Percentiles rank a stretch among this genome's conserved stretches.
Conservation (phyloP, 768 basidiomycete genomes). For the Mycena chlorophos region DNA sequence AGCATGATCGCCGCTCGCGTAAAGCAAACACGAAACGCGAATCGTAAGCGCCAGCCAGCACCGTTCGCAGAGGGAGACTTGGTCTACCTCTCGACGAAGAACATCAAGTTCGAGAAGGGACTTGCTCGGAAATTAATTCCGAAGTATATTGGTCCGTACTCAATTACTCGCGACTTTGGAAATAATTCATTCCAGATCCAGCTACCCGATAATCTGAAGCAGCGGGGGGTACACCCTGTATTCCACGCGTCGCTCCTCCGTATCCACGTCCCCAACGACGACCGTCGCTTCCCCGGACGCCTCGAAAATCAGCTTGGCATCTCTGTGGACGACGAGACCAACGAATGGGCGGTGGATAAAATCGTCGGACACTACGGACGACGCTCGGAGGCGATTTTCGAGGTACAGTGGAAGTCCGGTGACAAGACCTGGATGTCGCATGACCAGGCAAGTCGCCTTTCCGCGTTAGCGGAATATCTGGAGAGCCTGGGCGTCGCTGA, state of each 20-base stretch:
- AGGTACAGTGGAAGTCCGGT: constrained; percentile 31
- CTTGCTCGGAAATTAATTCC: constrained; percentile 30
- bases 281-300: constrained; percentile 2
- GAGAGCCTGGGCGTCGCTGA: constrained; percentile 28
- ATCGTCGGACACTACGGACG: constrained; percentile 26
- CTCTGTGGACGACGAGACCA: neutral
- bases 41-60: constrained; percentile 19
- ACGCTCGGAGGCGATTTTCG: constrained; percentile 22
- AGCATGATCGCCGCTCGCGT: constrained; percentile 27
- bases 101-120: constrained; percentile 28
- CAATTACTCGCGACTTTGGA: constrained; percentile 14
- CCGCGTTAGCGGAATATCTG: constrained; percentile 28
- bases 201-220: constrained; percentile 23
- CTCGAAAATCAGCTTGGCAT: neutral
- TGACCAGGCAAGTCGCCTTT: constrained; percentile 22
- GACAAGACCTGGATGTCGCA: constrained; percentile 35
- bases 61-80: constrained; percentile 28
- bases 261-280: constrained; percentile 35
- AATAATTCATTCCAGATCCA: constrained; percentile 22
- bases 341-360: constrained; percentile 26
- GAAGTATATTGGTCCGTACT: constrained; percentile 33
- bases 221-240: constrained; percentile 20
- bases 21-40: constrained; percentile 28
- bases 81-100: constrained; percentile 32
- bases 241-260: constrained; percentile 32